Percentiles rank a stretch among this genome's conserved stretches.
Evolutionary conservation across 306 rosid genomes (phyloP).

Genomic region (Geum urbanum): DNA sequence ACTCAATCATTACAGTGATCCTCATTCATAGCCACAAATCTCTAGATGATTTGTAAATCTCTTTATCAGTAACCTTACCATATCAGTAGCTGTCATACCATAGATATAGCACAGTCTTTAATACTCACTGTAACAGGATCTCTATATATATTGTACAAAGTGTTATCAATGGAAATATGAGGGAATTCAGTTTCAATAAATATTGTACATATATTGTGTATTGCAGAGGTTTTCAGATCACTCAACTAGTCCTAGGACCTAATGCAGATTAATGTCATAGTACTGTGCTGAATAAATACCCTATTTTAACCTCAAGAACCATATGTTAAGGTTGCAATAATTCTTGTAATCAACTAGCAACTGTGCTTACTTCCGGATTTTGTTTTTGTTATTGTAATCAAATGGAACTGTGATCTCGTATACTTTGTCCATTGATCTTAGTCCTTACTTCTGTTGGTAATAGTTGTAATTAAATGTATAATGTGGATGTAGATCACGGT

Average conservation of each 20-base stretch:
- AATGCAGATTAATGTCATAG: not conserved
- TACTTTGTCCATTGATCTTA: slow-evolving; percentile 11
- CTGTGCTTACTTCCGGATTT: not conserved
- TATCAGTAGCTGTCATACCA: too few relatives aligned
- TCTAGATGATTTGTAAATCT: too few relatives aligned
- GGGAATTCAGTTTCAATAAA: too few relatives aligned
- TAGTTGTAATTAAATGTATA: slow-evolving; percentile 17
- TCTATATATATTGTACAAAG: too few relatives aligned
- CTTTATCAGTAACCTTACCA: too few relatives aligned
- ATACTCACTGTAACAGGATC: too few relatives aligned
- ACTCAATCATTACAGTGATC: too few relatives aligned
- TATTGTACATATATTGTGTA: not conserved
- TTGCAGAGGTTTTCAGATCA: not conserved
- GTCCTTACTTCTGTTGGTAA: slow-evolving; percentile 18
- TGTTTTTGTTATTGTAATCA: not conserved
- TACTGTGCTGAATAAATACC: not conserved
- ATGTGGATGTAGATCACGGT: slow-evolving; percentile 56
- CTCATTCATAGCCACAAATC: too few relatives aligned
- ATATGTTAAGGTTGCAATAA: not conserved
- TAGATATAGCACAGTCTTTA: too few relatives aligned
- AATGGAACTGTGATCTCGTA: not conserved
- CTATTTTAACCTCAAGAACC: not conserved
- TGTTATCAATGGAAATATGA: too few relatives aligned
- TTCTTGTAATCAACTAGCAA: not conserved
- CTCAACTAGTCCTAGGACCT: not conserved